Conservation (phyloP, 164 flowering plant genomes). For the Vitis vinifera region DNA sequence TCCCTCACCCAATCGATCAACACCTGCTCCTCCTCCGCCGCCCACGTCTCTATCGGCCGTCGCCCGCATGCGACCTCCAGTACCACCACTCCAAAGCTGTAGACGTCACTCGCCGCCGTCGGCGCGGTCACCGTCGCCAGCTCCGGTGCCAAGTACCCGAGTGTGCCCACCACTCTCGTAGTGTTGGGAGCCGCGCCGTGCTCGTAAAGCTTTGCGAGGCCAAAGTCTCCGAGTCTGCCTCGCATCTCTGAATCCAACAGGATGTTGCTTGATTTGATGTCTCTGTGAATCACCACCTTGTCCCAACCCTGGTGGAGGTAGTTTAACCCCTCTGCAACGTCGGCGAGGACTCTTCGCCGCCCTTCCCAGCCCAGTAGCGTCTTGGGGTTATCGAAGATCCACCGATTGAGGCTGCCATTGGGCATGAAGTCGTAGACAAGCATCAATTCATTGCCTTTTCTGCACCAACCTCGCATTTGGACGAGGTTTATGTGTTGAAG, state of each 20-base stretch:
- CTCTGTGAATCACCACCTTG: slow-evolving; percentile 74
- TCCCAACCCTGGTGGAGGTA: slow-evolving; percentile 83
- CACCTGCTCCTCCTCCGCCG: slow-evolving; percentile 48
- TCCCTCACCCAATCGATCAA: slow-evolving; percentile 75
- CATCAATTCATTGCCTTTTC: slow-evolving; percentile 48
- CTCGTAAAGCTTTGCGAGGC: slow-evolving; percentile 64
- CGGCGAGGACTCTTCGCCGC: slow-evolving; percentile 46
- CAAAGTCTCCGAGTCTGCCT: slow-evolving; percentile 77
- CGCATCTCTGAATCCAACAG: slow-evolving; percentile 61
- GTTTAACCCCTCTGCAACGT: slow-evolving; percentile 69
- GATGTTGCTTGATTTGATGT: slow-evolving; percentile 75
- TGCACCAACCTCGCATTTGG: slow-evolving; percentile 75
- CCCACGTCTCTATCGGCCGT: slow-evolving; percentile 54
- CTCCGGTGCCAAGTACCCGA: slow-evolving; percentile 92
- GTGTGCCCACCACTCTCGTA: slow-evolving; percentile 77
- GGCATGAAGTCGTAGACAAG: slow-evolving; percentile 81
- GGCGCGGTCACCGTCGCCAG: slow-evolving; percentile 45
- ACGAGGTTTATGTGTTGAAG: slow-evolving; percentile 72
- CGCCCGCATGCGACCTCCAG: slow-evolving; percentile 79
- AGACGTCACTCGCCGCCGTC: slow-evolving; percentile 72
- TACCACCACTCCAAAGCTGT: slow-evolving; percentile 77
- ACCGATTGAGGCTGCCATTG: slow-evolving; percentile 59
- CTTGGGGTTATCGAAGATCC: slow-evolving; percentile 57
- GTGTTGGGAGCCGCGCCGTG: slow-evolving; percentile 61
- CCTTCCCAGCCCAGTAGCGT: slow-evolving; percentile 46